Base-by-base conservation (phyloP, 2,329 filamentous ascomycete genomes). In the Colletotrichum sojae region DNA sequence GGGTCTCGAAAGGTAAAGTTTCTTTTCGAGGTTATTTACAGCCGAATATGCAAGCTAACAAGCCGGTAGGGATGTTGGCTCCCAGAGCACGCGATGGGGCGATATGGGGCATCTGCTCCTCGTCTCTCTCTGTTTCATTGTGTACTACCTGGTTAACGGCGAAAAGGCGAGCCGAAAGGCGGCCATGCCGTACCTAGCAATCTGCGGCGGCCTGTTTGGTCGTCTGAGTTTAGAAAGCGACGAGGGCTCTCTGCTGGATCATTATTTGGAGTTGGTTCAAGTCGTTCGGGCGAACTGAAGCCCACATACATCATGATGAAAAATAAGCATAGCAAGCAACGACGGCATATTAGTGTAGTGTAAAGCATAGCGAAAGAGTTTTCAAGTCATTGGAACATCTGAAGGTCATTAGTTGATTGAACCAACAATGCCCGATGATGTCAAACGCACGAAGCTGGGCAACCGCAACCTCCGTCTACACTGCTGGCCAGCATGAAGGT, bases 81-180 rank as follows among this genome's bases (percentile, higher is more conserved):
- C 48, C 13, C 43, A 61, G 22, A 69, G 61, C n/a, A 45, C 54
- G 10, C 22, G 43, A 20, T 69, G 66, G 66, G 55, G 55, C 3
- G 55, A 69, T 4, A 60, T 69, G 66, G 66, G 66, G 5, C 61
- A 69, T 10, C 55, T 69, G 16, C 49, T 69, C 4, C n/a, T 69
- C 4, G 61, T 69, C 6, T 69, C 66, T 2, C 61, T 69, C n/a
- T 69, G 66, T 16, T 69, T 60, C 16, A 69, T 69, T 10, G 61
- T 69, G 9, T 60, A 69, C 48, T 65, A 60, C 18, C 61, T 69
- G 6, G 45, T 60, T 6, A 65, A 55, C 15, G 61, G 66, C 18
- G 61, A 69, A 9, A 49, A 65, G 31, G n/a, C 27, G 1, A 56
- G 27, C 20, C 61, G 61, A 3, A 65, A 60, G 31, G 43, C 49